Evolutionary conservation across 345 rosid species (phyloP), one percentile per base, ranked within the genome.

Genomic region (Orychophragmus violaceus): DNA sequence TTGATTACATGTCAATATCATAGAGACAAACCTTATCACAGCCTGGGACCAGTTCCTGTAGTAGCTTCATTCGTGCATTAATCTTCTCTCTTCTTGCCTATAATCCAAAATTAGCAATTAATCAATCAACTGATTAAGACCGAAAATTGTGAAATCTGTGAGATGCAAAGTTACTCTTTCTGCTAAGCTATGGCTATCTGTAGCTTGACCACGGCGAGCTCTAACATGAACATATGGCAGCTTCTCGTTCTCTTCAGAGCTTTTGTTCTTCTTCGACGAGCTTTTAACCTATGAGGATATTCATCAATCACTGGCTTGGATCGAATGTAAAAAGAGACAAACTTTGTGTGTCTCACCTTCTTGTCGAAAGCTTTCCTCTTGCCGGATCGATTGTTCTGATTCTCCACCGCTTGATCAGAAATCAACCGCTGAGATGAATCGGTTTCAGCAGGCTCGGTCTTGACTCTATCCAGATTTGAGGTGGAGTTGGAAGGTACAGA

Each of bases 31-130:
- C 99, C 99, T 95, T 84, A 70, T 76, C 84, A 80, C 92, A 86
- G 24, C 92, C 92, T 44, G 92, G 92, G 82, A 86, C 92, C 89
- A 86, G 85, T 62, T 86, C 92, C 12, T 86, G 92, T 50, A 86
- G 78, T 8, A 86, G 74, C 85, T 86, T 86, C 92, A 86, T 86
- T 70, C 89, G 77, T 54, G 84, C 83, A 57, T 86, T 86, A 33
- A 86, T 86, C 77, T 86, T 86, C 85, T 86, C 92, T 33, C 89
- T 84, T 74, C 92, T 86, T 18, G 92, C 92, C 92, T 86, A 29
- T 50, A 69, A 59, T 44, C 27, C 48, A 42, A 10, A 16, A 55
- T 68, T 68, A 68, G 44, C 30, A 33, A 56, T 35, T 65, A 60
- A 65, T 64, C 48, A 56, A 64, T 39, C 50, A 42, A 17, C 35